Conservation (phyloP, 495 filamentous ascomycete genomes). For the Platismatia glauca region DNA sequence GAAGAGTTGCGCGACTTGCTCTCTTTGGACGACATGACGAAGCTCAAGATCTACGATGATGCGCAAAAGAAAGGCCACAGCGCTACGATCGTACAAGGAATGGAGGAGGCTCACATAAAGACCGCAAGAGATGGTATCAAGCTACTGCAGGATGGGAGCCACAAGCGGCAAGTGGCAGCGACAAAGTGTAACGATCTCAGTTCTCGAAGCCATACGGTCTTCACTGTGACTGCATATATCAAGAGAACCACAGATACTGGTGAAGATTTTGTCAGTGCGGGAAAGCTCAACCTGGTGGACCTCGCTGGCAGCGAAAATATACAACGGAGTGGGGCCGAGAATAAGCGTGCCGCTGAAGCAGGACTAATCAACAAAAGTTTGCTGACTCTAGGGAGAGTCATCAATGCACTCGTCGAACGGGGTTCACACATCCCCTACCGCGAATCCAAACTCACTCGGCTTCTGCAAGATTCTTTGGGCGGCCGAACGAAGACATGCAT, state of each 20-base stretch:
- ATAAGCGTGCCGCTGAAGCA: constrained; percentile 91
- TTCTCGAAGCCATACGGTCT: constrained; percentile 91
- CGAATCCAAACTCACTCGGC: constrained; percentile 90
- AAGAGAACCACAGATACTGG: constrained; percentile 73
- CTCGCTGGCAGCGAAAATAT: constrained; percentile 96
- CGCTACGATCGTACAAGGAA: constrained; percentile 83
- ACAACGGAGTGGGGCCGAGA: constrained; percentile 90
- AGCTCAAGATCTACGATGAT: constrained; percentile 94
- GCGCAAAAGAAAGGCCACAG: constrained; percentile 68
- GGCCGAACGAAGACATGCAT: constrained; percentile 97
- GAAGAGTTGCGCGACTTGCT: constrained; percentile 90
- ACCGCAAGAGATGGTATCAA: constrained; percentile 76
- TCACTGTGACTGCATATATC: constrained; percentile 83
- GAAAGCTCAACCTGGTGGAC: constrained; percentile 94
- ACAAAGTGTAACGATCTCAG: constrained; percentile 98
- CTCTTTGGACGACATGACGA: constrained; percentile 65
- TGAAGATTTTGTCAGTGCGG: constrained; percentile 85
- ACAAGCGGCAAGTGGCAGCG: constrained; percentile 90
- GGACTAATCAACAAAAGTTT: constrained; percentile 97
- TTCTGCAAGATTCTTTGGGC: constrained; percentile 92
- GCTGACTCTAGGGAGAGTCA: constrained; percentile 88
- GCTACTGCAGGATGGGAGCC: constrained; percentile 78
- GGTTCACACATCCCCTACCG: constrained; percentile 88
- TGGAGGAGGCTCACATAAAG: constrained; percentile 92
- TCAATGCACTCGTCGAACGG: constrained; percentile 93